Conservation (phyloP, 768 basidiomycete genomes). For the Lentinula aciculospora region DNA sequence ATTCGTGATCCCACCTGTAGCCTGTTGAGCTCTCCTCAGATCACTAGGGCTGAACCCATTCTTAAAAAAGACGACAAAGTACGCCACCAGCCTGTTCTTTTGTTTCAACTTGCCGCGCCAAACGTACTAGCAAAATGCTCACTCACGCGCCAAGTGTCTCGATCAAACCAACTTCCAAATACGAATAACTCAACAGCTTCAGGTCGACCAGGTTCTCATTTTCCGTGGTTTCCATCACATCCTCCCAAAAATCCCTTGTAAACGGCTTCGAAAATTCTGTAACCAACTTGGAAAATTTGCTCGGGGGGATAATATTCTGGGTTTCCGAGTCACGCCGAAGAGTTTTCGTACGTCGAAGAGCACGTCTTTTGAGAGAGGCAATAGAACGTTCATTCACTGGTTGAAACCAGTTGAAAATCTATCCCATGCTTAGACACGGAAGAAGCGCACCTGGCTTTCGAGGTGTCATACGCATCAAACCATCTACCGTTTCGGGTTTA, state of each 20-base stretch:
- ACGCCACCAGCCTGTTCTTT: conserved; percentile 43
- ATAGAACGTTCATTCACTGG: conserved; percentile 55
- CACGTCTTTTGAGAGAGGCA: conserved; percentile 46
- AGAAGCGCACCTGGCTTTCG: conserved; percentile 50
- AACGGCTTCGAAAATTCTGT: conserved; percentile 45
- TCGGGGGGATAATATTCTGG: conserved; percentile 35
- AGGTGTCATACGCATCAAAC: conserved; percentile 61
- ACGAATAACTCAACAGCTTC: conserved; percentile 60
- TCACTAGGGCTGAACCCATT: conserved; percentile 58
- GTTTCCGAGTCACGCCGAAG: conserved; percentile 49
- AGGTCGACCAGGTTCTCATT: conserved; percentile 56
- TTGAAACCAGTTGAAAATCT: not conserved
- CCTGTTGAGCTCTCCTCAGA: conserved; percentile 40
- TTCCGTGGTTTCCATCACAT: conserved; percentile 44
- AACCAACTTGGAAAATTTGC: conserved; percentile 29
- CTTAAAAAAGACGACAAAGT: conserved; percentile 63
- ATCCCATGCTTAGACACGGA: not conserved
- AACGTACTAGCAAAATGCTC: conserved; percentile 1
- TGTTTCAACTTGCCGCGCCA: not conserved
- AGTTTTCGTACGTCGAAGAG: conserved; percentile 51
- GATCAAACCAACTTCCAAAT: conserved; percentile 60
- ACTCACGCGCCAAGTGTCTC: conserved; percentile 52
- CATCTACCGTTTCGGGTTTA: conserved; percentile 57
- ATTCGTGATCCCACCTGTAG: not conserved
- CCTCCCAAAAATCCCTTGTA: conserved; percentile 55